These are phyloP conservation scores for Candida gigantensis DNA, from an alignment of 1,139 yeast genomes.

Conservation along the genomic window DNA sequence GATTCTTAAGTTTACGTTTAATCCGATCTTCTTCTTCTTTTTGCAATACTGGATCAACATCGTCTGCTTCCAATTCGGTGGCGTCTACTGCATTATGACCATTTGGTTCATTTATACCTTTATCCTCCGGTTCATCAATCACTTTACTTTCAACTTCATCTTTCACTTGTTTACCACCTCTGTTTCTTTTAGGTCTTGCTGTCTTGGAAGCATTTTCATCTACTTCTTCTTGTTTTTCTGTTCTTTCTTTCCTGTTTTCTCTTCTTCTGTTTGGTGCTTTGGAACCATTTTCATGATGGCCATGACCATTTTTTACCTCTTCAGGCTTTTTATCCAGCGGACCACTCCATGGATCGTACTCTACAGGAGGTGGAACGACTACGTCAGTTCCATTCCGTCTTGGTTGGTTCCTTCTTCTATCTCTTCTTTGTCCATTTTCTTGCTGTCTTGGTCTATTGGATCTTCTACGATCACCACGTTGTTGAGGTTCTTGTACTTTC, in stretches of 20 bases:
- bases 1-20: conserved; percentile 5
- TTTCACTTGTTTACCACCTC: neutral
- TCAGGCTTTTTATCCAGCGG: too few species aligned
- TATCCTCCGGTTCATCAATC: neutral
- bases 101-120: neutral
- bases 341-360: too few species aligned
- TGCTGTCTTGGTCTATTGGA: neutral
- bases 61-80: conserved; percentile 2
- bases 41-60: conserved; percentile 3
- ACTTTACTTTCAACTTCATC: neutral
- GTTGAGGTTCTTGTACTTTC: too few species aligned
- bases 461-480: neutral
- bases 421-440: too few species aligned
- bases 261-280: neutral
- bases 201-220: neutral
- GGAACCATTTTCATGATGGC: too few species aligned
- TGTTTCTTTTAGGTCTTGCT: conserved; percentile 3
- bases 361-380: too few species aligned
- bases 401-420: too few species aligned
- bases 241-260: conserved; percentile 3
- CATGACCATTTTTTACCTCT: too few species aligned
- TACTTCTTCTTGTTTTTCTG: conserved; percentile 1
- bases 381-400: too few species aligned
- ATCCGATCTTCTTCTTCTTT: conserved; percentile 4
- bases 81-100: neutral